Base-by-base conservation (phyloP, 345 rosid species). In the Eucalyptus melliodora region DNA sequence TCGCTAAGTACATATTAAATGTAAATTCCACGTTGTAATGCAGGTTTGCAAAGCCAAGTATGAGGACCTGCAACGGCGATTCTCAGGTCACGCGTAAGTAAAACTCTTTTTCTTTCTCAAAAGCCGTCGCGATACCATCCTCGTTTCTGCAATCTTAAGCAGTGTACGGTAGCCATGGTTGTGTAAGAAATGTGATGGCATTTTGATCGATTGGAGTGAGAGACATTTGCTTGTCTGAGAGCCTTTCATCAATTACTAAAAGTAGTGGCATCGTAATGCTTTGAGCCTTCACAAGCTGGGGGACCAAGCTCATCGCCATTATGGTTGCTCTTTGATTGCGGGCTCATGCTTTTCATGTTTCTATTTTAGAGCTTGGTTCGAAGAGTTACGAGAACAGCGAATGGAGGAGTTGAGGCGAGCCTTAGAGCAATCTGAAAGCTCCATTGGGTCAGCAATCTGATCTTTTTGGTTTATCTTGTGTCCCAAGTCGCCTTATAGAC, bases 21-120 rank as follows among this genome's bases (percentile, higher is more conserved):
- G 62, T 4, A 88, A 86, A 86, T 87, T 89, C 65, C 16, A 62
- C 37, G 47, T 88, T 37, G 86, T 82, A 90, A 86, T 92, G 90
- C 95, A 97, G 99, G 92, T 92, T 26, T 97, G 99, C 86, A 94
- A 94, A 86, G 96, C 96, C 45, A 96, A 94, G 95, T 97, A 96
- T 89, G 96, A 95, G 90, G 98, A 95, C 87, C 89, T 96, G 92
- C 95, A 90, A 67, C 91, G 89, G 87, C 96, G 94, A 87, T 96
- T 90, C 91, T 90, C 95, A 23, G 97, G 97, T 89, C 92, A 94
- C 97, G 87, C 91, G 99, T 97, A 92, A 93, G 95, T 93, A 67
- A 11, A 89, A 19, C 45, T 17, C 42, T 34, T 67, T 67, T 50
- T 45, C 12, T 69, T 65, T 86, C 30, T 55, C 47, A 30, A 37